Evolutionary conservation across 2,329 filamentous ascomycete genomes (phyloP).

Genomic region (Fusarium sp.): DNA sequence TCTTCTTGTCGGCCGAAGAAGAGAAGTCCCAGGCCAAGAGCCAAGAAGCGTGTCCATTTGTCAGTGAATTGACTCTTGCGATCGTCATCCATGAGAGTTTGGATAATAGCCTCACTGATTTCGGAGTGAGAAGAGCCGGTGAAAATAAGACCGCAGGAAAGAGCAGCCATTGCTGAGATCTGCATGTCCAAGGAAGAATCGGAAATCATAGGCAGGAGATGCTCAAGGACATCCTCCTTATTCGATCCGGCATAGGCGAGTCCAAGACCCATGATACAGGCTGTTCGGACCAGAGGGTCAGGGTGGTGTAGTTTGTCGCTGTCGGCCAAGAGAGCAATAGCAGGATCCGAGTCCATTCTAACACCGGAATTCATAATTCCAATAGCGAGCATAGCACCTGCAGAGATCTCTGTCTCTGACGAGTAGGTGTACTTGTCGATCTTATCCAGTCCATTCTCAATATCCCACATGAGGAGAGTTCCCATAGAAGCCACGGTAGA

Average conservation of each 20-base stretch:
- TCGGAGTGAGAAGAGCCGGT: slow-evolving; percentile 93
- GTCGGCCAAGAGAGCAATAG: slow-evolving; percentile 86
- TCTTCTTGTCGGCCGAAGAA: slow-evolving; percentile 98
- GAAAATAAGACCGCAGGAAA: slow-evolving; percentile 90
- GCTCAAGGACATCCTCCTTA: slow-evolving; percentile 87
- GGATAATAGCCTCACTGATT: slow-evolving; percentile 91
- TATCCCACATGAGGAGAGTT: slow-evolving; percentile 92
- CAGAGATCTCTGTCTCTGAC: slow-evolving; percentile 83
- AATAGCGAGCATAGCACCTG: slow-evolving; percentile 91
- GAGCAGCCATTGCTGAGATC: slow-evolving; percentile 93
- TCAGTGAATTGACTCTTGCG: slow-evolving; percentile 91
- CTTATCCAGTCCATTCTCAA: slow-evolving; percentile 90
- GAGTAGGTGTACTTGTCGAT: slow-evolving; percentile 95
- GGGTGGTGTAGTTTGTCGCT: slow-evolving; percentile 82
- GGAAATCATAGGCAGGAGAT: slow-evolving; percentile 86
- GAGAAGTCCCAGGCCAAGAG: slow-evolving; percentile 89
- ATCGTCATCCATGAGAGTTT: slow-evolving; percentile 93
- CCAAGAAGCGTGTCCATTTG: slow-evolving; percentile 98
- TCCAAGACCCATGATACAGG: slow-evolving; percentile 95
- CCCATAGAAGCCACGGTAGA: slow-evolving; percentile 95
- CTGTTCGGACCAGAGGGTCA: slow-evolving; percentile 81
- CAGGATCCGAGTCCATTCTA: slow-evolving; percentile 88
- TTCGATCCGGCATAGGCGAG: slow-evolving; percentile 95
- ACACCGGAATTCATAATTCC: slow-evolving; percentile 97
- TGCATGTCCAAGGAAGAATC: slow-evolving; percentile 93